Percentiles rank a stretch among this genome's conserved stretches.
Evolutionary conservation across 768 basidiomycete genomes (phyloP).

Genomic region (Tylopilus subfusipes): DNA sequence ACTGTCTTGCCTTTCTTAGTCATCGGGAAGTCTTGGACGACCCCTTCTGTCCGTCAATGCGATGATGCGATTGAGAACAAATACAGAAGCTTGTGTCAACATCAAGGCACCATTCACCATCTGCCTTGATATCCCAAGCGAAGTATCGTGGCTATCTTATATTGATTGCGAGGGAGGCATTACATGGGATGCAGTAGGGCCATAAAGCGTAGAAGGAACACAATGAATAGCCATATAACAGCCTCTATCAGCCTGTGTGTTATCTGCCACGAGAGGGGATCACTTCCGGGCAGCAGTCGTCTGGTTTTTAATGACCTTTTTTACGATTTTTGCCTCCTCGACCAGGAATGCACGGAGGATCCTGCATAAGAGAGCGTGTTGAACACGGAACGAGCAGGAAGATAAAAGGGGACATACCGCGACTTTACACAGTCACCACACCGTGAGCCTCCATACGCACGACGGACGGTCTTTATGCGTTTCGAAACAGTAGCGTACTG

Average conservation of each 20-base stretch:
- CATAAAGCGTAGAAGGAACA: constrained; percentile 12
- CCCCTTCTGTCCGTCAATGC: no score
- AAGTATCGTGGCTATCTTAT: constrained; percentile 8
- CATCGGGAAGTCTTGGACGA: no score
- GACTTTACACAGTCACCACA: constrained; percentile 96
- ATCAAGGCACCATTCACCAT: no score
- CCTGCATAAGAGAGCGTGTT: constrained; percentile 38
- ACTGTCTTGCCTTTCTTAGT: not conserved
- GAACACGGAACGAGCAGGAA: not conserved
- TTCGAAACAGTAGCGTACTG: constrained; percentile 95
- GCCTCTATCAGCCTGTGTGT: not conserved
- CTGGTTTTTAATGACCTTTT: constrained; percentile 96
- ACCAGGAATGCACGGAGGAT: constrained; percentile 98
- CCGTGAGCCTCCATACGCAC: constrained; percentile 97
- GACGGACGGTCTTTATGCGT: constrained; percentile 92
- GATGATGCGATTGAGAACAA: not conserved
- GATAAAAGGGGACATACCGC: constrained; percentile 54
- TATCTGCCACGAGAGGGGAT: not conserved
- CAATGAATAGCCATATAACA: constrained; percentile 11
- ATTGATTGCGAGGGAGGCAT: constrained; percentile 8
- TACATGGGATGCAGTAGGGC: constrained; percentile 23
- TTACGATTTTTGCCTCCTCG: constrained; percentile 99
- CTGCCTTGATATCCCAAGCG: not conserved
- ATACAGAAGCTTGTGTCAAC: no score
- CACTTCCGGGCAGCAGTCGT: constrained; percentile 27